Percentiles rank a stretch among this genome's conserved stretches.
These are phyloP conservation scores for Umbellularia californica DNA, from an alignment of 164 flowering plant species.

Conservation along the genomic window DNA sequence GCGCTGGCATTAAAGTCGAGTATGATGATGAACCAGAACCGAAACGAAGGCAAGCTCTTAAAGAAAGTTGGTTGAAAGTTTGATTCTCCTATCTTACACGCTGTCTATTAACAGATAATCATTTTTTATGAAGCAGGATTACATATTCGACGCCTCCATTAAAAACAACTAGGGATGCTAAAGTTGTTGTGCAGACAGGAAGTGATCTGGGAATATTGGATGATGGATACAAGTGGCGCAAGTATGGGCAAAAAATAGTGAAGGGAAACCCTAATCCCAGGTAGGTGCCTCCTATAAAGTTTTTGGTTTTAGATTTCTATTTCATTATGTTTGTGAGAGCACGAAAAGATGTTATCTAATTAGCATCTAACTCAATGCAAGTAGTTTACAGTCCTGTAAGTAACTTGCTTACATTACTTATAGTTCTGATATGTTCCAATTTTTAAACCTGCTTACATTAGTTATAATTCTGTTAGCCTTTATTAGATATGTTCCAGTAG, in stretches of 20 bases:
- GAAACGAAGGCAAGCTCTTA: not conserved
- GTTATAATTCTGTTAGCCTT: no score
- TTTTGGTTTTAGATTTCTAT: not conserved
- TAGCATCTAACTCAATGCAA: no score
- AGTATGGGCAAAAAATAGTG: conserved; percentile 94
- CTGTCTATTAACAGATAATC: not conserved
- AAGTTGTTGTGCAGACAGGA: conserved; percentile 71
- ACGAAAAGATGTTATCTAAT: no score
- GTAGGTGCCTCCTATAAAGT: conserved; percentile 24
- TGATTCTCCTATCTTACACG: not conserved
- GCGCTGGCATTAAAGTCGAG: not conserved
- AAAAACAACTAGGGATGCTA: conserved; percentile 58
- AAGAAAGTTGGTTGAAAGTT: not conserved
- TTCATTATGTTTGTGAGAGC: no score
- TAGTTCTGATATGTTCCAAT: no score
- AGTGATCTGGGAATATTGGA: conserved; percentile 62
- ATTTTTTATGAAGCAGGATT: not conserved
- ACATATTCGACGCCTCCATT: conserved; percentile 22
- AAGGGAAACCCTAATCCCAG: conserved; percentile 87
- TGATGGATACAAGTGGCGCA: conserved; percentile 94
- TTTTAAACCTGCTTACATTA: no score
- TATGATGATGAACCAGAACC: not conserved
- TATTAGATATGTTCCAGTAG: no score
- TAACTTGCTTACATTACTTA: no score
- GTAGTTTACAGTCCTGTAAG: no score